Conservation (phyloP, 768 basidiomycete species). For the Lactarius vividus region DNA sequence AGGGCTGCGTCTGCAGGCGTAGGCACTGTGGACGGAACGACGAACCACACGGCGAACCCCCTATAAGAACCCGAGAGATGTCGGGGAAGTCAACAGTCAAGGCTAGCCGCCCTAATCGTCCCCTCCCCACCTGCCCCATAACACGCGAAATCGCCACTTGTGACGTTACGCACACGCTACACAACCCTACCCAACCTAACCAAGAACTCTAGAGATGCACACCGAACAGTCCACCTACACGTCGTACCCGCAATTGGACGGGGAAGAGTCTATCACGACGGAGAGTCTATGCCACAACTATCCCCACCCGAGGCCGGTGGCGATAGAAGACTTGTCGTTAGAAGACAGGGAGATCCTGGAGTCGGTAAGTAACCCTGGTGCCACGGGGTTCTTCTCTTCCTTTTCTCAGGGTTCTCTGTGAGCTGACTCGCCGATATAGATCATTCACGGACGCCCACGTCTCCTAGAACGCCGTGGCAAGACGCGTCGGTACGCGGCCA, state of each 20-base stretch:
- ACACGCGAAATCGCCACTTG: neutral
- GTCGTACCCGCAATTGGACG: conserved; percentile 15
- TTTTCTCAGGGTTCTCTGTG: neutral
- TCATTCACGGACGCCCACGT: conserved; percentile 17
- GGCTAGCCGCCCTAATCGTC: neutral
- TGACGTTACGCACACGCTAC: neutral
- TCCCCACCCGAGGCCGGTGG: conserved; percentile 14
- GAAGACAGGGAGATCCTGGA: conserved; percentile 12
- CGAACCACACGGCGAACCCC: conserved; percentile 16
- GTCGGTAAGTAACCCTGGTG: conserved; percentile 14
- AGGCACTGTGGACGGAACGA: conserved; percentile 14
- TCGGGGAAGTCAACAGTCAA: neutral
- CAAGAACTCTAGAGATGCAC: conserved; percentile 6
- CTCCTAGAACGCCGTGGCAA: conserved; percentile 22
- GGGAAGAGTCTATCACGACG: conserved; percentile 2
- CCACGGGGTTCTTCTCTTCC: neutral
- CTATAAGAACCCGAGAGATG: conserved; percentile 14
- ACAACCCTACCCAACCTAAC: neutral
- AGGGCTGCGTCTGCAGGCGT: conserved; percentile 21
- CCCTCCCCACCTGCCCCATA: neutral
- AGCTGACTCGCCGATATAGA: conserved; percentile 13
- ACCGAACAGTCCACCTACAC: neutral
- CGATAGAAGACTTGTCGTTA: conserved; percentile 16
- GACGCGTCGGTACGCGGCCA: conserved; percentile 25
- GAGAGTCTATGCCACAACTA: conserved; percentile 12